Evolutionary conservation across 2,329 filamentous ascomycete species (phyloP).

Genomic region (Sphaceloma murrayae): DNA sequence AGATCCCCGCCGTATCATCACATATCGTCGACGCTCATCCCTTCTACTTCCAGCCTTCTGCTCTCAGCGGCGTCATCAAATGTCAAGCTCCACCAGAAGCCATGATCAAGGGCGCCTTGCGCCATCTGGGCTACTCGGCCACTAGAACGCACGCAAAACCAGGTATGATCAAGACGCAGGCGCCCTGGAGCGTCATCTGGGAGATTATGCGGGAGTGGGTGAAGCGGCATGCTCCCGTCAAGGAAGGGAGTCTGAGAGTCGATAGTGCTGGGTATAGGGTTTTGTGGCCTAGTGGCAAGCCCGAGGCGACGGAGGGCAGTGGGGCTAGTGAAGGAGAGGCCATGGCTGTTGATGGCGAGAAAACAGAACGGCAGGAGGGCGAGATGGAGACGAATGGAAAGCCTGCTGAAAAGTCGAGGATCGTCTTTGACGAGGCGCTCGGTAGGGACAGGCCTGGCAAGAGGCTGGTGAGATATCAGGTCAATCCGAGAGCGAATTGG

Average conservation of each 20-base stretch:
- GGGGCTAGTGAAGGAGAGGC: conserved; percentile 26
- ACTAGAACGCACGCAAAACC: conserved; percentile 82
- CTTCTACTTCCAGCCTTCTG: conserved; percentile 75
- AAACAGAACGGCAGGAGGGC: conserved; percentile 22
- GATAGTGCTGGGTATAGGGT: conserved; percentile 65
- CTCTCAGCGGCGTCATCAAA: conserved; percentile 66
- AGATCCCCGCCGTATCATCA: conserved; percentile 45
- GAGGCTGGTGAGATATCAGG: conserved; percentile 75
- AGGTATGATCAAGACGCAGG: conserved; percentile 87
- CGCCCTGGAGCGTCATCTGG: conserved; percentile 84
- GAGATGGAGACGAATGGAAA: conserved; percentile 16
- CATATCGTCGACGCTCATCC: conserved; percentile 62
- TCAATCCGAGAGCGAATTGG: conserved; percentile 88
- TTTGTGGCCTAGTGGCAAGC: conserved; percentile 30
- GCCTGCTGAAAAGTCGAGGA: conserved; percentile 32
- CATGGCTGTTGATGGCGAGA: conserved; percentile 24
- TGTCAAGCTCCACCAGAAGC: conserved; percentile 71
- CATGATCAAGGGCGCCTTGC: conserved; percentile 69
- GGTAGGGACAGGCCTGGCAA: conserved; percentile 57
- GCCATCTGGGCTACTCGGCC: conserved; percentile 68
- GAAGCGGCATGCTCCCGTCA: conserved; percentile 68
- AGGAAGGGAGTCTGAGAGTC: conserved; percentile 58
- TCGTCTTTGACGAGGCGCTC: conserved; percentile 71
- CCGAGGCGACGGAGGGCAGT: no score
- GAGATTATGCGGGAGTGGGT: conserved; percentile 90